These are phyloP conservation scores for Botrytis hyacinthi DNA, from an alignment of 2,329 filamentous ascomycete genomes.

Conservation along the genomic window DNA sequence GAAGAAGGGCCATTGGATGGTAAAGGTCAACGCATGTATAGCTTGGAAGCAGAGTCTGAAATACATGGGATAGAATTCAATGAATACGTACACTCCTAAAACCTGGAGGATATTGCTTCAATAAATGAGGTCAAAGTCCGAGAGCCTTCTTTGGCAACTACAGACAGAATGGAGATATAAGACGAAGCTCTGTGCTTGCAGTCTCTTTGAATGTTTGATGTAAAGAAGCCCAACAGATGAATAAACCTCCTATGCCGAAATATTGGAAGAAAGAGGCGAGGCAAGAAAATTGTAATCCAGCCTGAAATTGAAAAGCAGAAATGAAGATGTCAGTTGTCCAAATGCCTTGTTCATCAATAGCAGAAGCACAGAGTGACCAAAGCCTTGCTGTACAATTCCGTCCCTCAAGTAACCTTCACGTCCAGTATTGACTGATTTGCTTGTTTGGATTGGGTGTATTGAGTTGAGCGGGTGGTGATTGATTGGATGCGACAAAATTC, in stretches of 20 bases:
- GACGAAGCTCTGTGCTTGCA: constrained; percentile 66
- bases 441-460: neutral
- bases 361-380: constrained; percentile 14
- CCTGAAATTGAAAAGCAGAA: constrained; percentile 21
- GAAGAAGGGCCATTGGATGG: constrained; percentile 15
- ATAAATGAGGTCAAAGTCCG: constrained; percentile 38
- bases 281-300: constrained; percentile 17
- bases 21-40: constrained; percentile 23
- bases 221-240: constrained; percentile 24
- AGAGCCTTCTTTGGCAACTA: constrained; percentile 38
- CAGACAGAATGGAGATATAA: constrained; percentile 45
- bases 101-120: constrained; percentile 32
- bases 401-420: constrained; percentile 7
- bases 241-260: constrained; percentile 16
- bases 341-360: constrained; percentile 16
- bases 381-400: constrained; percentile 16
- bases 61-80: constrained; percentile 41
- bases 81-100: constrained; percentile 41
- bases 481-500: neutral
- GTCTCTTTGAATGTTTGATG: constrained; percentile 39
- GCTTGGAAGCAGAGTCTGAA: constrained; percentile 28
- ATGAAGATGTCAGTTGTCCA: constrained; percentile 16
- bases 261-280: constrained; percentile 18
- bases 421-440: neutral
- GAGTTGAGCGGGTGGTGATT: neutral